These are phyloP conservation scores for Baeospora myosura DNA, from an alignment of 1,284 basidiomycete species.

Conservation along the genomic window DNA sequence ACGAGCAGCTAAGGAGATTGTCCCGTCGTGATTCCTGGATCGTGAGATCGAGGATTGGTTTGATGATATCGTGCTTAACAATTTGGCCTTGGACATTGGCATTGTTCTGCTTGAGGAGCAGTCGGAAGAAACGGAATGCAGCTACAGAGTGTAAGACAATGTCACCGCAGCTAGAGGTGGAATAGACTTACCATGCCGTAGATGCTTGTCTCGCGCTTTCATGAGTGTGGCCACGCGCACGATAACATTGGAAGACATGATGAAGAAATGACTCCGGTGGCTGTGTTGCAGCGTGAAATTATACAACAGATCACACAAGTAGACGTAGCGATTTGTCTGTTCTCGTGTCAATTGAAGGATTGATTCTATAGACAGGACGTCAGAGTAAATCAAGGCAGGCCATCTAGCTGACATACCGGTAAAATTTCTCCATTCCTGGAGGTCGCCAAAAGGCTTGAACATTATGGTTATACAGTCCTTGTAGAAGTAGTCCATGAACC, in stretches of 20 bases:
- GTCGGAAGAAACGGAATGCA: conserved; percentile 86
- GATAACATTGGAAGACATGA: conserved; percentile 75
- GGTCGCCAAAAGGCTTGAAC: conserved; percentile 71
- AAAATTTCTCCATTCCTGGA: conserved; percentile 68
- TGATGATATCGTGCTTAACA: conserved; percentile 79
- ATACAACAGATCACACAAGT: conserved; percentile 85
- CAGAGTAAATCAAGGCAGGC: conserved; percentile 3
- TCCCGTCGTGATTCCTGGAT: conserved; percentile 78
- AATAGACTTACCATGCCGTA: conserved; percentile 68
- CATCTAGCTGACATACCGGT: conserved; percentile 44
- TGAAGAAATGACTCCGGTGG: conserved; percentile 86
- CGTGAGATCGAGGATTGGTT: conserved; percentile 79
- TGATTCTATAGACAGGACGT: conserved; percentile 31
- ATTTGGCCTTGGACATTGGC: conserved; percentile 81
- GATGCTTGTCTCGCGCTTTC: conserved; percentile 81
- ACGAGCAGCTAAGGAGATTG: conserved; percentile 90
- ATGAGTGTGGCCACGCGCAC: conserved; percentile 73
- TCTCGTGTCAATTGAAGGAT: conserved; percentile 57
- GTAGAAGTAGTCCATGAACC: conserved; percentile 92
- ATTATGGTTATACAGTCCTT: conserved; percentile 67
- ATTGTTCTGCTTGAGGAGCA: conserved; percentile 80
- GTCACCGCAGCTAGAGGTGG: conserved; percentile 5
- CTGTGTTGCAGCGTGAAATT: conserved; percentile 85
- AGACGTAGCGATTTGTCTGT: conserved; percentile 70
- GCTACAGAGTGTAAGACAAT: conserved; percentile 38